Evolutionary conservation across 2,329 filamentous ascomycete species (phyloP).

Genomic region (Alternaria consortialis): DNA sequence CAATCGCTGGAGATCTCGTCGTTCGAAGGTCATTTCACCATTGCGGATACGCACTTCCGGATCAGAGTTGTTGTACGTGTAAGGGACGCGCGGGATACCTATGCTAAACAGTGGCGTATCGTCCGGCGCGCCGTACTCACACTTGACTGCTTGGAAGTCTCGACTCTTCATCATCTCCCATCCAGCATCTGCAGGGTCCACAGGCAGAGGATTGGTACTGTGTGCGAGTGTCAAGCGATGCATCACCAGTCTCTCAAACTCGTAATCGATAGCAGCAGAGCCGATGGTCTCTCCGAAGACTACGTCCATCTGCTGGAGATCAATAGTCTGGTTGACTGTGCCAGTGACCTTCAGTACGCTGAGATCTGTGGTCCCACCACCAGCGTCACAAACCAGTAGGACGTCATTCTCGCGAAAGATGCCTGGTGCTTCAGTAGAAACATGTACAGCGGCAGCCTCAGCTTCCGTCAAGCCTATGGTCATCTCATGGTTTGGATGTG

Average conservation of each 20-base stretch:
- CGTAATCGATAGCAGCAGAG: conserved; percentile 52
- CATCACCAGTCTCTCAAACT: conserved; percentile 50
- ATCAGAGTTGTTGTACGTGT: conserved; percentile 44
- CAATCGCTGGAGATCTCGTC: conserved; percentile 43
- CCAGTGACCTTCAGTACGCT: conserved; percentile 49
- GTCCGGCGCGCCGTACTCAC: conserved; percentile 51
- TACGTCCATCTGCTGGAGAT: conserved; percentile 48
- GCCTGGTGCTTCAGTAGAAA: conserved; percentile 49
- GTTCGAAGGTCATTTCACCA: conserved; percentile 47
- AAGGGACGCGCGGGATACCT: conserved; percentile 45
- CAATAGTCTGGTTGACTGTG: conserved; percentile 37
- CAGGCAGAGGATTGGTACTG: conserved; percentile 29
- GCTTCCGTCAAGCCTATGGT: conserved; percentile 62
- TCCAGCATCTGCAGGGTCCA: conserved; percentile 47
- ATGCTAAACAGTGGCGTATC: conserved; percentile 50
- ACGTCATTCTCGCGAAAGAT: conserved; percentile 54
- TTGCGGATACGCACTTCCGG: conserved; percentile 41
- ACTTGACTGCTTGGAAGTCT: conserved; percentile 54
- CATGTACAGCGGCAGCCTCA: conserved; percentile 63
- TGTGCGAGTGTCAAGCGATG: conserved; percentile 44
- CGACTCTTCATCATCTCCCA: conserved; percentile 54
- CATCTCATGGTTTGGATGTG: conserved; percentile 48
- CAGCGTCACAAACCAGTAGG: conserved; percentile 61
- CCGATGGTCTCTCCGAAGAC: conserved; percentile 54
- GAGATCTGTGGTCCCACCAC: conserved; percentile 60